phyloP scores from a whole-genome alignment of 495 filamentous ascomycete species.

The Podospora australis region DNA sequence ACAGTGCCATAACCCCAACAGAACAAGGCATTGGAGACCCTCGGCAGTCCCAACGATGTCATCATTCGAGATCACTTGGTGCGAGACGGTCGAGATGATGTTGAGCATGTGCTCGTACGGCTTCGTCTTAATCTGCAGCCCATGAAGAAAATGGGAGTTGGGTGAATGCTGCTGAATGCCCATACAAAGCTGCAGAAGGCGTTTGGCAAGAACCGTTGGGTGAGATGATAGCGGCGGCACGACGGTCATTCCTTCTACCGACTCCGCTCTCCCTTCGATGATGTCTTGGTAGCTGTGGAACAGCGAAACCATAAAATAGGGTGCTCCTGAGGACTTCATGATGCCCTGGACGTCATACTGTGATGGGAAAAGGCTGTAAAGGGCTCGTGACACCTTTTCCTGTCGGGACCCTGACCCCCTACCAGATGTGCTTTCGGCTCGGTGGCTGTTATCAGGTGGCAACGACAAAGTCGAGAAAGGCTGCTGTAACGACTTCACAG shows the following conservation, averaged over 20 bases:
- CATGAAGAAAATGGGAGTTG: conserved; percentile 1
- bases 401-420: conserved; percentile 7
- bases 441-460: not conserved
- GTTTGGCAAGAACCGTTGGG: conserved; percentile 39
- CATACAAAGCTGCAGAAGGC: conserved; percentile 41
- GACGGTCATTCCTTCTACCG: conserved; percentile 18
- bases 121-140: conserved; percentile 27
- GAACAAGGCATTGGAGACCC: conserved; percentile 36
- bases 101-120: conserved; percentile 23
- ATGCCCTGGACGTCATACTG: conserved; percentile 34
- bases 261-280: conserved; percentile 19
- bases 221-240: conserved; percentile 33
- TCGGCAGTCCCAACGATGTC: conserved; percentile 41
- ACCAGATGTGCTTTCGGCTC: not conserved
- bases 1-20: conserved; percentile 33
- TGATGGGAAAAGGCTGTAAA: conserved; percentile 33
- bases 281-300: conserved; percentile 21
- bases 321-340: conserved; percentile 17
- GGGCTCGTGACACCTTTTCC: conserved; percentile 24
- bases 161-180: conserved; percentile 43
- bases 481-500: not conserved
- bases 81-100: conserved; percentile 32
- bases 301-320: conserved; percentile 26
- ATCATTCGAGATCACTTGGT: conserved; percentile 44
- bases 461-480: not conserved